Evolutionary conservation across 805 yeast genomes (phyloP).

Genomic region (Zygosaccharomyces rouxii): DNA sequence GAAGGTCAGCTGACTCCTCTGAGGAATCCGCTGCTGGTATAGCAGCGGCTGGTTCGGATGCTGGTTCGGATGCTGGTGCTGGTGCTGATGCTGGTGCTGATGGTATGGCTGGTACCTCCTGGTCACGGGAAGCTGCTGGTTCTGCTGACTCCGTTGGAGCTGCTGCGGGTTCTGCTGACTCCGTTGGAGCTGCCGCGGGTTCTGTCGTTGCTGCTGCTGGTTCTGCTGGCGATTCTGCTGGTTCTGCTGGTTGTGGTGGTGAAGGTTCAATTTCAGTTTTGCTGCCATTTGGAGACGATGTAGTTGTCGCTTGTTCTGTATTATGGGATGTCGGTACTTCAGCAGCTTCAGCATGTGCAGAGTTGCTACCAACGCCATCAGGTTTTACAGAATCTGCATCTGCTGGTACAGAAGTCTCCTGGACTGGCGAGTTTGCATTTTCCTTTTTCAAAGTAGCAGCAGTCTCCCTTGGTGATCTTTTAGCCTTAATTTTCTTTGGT

Average conservation of each 20-base stretch:
- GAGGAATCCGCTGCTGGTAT: too few relatives aligned
- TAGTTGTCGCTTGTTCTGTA: neutral
- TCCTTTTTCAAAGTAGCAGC: conserved; percentile 9
- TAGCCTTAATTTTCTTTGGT: conserved; percentile 16
- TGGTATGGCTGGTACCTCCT: neutral
- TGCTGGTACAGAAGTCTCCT: neutral
- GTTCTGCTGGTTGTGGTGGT: neutral
- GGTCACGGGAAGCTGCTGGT: neutral
- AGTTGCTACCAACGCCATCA: neutral
- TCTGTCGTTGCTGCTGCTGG: neutral
- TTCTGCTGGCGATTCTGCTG: neutral
- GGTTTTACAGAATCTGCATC: neutral
- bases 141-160: neutral
- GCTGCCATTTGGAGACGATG: neutral
- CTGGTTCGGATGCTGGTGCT: neutral
- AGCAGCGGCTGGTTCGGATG: too few relatives aligned
- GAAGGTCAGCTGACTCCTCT: neutral
- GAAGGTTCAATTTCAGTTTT: neutral
- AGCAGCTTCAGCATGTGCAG: neutral
- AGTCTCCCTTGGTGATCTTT: conserved; percentile 12
- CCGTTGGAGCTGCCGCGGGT: neutral
- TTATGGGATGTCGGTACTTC: neutral
- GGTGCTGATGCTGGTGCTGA: neutral
- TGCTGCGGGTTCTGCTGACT: neutral
- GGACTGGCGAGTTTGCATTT: neutral